phyloP scores from a whole-genome alignment of 176 grass and related monocot genomes.

The Musa acuminata region DNA sequence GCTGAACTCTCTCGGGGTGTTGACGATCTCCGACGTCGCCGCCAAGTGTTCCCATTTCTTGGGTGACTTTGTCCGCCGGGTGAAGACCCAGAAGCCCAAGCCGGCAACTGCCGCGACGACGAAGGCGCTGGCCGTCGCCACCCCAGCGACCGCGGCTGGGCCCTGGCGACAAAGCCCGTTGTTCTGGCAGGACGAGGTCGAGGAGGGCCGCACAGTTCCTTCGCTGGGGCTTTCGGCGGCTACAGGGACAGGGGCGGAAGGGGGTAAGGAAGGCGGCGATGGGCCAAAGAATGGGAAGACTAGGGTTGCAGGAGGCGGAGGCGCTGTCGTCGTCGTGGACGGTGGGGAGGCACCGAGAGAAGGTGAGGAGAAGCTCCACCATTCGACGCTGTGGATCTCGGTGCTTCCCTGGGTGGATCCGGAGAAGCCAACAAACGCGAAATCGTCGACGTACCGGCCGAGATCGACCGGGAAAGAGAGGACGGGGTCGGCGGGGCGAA shows the following conservation, averaged over 20 bases:
- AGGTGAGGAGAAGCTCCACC: slow-evolving; percentile 80
- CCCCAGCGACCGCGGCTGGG: slow-evolving; percentile 61
- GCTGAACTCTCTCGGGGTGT: slow-evolving; percentile 59
- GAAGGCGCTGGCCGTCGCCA: slow-evolving; percentile 61
- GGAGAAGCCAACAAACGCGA: slow-evolving; percentile 56
- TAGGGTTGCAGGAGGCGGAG: slow-evolving; percentile 11
- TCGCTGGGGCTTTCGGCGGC: slow-evolving; percentile 25
- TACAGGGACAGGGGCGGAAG: slow-evolving; percentile 29
- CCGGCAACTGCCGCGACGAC: slow-evolving; percentile 51
- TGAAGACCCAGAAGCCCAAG: slow-evolving; percentile 55
- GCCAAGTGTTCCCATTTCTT: slow-evolving; percentile 36
- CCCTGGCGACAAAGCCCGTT: slow-evolving; percentile 22
- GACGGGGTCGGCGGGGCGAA: slow-evolving; percentile 31
- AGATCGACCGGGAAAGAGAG: slow-evolving; percentile 51
- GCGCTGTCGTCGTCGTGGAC: not conserved
- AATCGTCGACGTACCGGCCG: slow-evolving; percentile 23
- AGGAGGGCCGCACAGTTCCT: not conserved
- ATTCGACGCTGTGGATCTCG: slow-evolving; percentile 77
- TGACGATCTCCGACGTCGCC: slow-evolving; percentile 53
- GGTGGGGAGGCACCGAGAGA: not conserved
- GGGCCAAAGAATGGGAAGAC: slow-evolving; percentile 23
- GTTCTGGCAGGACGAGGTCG: slow-evolving; percentile 15
- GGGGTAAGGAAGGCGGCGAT: slow-evolving; percentile 5
- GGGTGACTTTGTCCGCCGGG: slow-evolving; percentile 23
- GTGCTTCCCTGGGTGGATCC: slow-evolving; percentile 94